Evolutionary conservation across 768 basidiomycete species (phyloP).

Genomic region (Neoboletus brunneissimus): DNA sequence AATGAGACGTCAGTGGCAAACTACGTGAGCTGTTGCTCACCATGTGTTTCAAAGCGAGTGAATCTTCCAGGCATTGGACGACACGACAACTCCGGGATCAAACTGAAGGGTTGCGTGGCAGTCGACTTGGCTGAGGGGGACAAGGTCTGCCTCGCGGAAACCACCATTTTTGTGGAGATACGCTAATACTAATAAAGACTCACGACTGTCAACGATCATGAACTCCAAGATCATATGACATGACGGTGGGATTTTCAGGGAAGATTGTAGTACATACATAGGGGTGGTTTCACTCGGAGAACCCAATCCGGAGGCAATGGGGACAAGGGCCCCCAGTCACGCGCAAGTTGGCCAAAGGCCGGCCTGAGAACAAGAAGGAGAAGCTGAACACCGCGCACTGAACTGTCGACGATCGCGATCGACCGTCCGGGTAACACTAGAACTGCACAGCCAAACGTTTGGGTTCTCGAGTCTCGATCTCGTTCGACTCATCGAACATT

Average conservation of each 20-base stretch:
- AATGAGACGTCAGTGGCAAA: background rate
- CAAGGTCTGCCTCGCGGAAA: background rate
- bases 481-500: background rate
- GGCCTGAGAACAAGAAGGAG: background rate
- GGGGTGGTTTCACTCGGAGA: background rate
- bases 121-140: conserved; percentile 6
- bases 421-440: background rate
- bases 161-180: background rate
- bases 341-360: background rate
- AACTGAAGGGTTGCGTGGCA: background rate
- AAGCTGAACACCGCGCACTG: background rate
- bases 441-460: background rate
- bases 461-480: conserved; percentile 6
- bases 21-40: conserved; percentile 32
- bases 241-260: background rate
- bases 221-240: background rate
- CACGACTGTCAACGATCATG: background rate
- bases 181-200: too few species aligned
- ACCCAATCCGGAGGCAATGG: background rate
- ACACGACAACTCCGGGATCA: background rate
- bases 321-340: background rate
- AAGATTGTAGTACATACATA: background rate
- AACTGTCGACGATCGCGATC: background rate
- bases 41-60: conserved; percentile 53
- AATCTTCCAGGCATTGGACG: conserved; percentile 35